Conservation (phyloP, 1,139 yeast genomes). For the Pichia sp. region DNA sequence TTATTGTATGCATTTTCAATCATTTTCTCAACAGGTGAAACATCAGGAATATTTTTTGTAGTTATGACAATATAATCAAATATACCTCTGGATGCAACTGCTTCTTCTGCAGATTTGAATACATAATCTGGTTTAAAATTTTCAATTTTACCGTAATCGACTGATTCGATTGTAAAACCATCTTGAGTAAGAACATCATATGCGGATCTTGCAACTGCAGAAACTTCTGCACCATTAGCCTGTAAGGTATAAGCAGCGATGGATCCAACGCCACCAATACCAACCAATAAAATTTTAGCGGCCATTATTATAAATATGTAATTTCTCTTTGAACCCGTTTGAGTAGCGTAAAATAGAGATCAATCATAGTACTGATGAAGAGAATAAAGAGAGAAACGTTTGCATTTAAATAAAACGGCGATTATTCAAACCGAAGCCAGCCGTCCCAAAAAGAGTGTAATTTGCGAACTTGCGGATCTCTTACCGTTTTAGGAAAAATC, state of each 20-base stretch:
- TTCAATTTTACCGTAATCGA: conserved; percentile 50
- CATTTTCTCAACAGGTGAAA: conserved; percentile 51
- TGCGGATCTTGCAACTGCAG: conserved; percentile 62
- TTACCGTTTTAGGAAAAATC: too few species aligned
- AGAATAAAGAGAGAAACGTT: too few species aligned
- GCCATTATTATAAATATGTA: conserved; percentile 1
- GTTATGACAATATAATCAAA: conserved; percentile 65
- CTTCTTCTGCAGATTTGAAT: conserved; percentile 30
- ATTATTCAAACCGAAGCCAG: too few species aligned
- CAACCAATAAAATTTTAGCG: conserved; percentile 46
- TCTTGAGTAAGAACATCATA: conserved; percentile 43
- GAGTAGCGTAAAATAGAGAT: too few species aligned
- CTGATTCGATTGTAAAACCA: conserved; percentile 58
- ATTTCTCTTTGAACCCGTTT: too few species aligned
- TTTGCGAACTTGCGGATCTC: too few species aligned
- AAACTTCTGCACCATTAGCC: conserved; percentile 45
- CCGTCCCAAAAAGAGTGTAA: too few species aligned
- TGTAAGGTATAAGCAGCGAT: conserved; percentile 59
- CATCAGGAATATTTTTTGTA: conserved; percentile 72
- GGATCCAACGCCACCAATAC: conserved; percentile 73
- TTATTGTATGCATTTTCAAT: conserved; percentile 49
- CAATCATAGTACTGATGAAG: too few species aligned
- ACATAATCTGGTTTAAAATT: conserved; percentile 51
- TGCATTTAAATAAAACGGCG: too few species aligned
- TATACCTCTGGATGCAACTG: conserved; percentile 34